Evolutionary conservation across 352 stramenopile genomes (phyloP), one percentile per base, ranked within the genome.

Genomic region (Globisporangium megalacanthum): DNA sequence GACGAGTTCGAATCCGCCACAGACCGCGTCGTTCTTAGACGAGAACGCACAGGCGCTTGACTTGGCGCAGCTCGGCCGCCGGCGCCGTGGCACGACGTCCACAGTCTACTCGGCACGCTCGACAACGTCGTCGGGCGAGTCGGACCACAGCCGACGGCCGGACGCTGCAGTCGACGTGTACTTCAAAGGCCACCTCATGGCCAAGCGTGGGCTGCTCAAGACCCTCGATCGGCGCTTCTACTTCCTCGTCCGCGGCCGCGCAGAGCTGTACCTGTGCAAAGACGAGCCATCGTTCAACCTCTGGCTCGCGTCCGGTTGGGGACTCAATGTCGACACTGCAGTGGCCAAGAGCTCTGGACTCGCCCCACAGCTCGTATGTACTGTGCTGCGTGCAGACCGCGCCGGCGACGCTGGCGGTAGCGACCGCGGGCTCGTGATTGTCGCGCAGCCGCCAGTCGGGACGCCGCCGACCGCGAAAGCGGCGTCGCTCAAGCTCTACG

Each of bases 181-280:
- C 2, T 54, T 71, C 50, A 75, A 75, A 20, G 81, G 77, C 14
- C 79, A 76, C 44, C 52, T 90, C 50, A 48, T 70, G 33, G 60
- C 70, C 53, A 73, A 73, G 49, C 66, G 73, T 44, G 60, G 64
- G 0, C 56, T 88, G 56, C 73, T 90, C 53, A 86, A 88, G 49
- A 66, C 70, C 35, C 60, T 73, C 47, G 77, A 88, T 58, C 85
- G 84, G 59, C 71, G 75, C 54, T 91, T 72, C 56, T 91, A 86
- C 56, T 91, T 91, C 50, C 51, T 89, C 6, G 61, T 61, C 39
- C 56, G 57, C 3, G 36, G 54, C 15, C 66, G 39, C 29, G 44
- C 78, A 1, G 73, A 87, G 31, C 56, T 91, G 11, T 91, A 74
- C 60, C 67, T 60, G 22, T 88, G 75, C 65, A 81, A 79, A 62